Evolutionary conservation across 2,329 filamentous ascomycete species (phyloP), one percentile per base, ranked within the genome.

Genomic region (Fusarium musae): DNA sequence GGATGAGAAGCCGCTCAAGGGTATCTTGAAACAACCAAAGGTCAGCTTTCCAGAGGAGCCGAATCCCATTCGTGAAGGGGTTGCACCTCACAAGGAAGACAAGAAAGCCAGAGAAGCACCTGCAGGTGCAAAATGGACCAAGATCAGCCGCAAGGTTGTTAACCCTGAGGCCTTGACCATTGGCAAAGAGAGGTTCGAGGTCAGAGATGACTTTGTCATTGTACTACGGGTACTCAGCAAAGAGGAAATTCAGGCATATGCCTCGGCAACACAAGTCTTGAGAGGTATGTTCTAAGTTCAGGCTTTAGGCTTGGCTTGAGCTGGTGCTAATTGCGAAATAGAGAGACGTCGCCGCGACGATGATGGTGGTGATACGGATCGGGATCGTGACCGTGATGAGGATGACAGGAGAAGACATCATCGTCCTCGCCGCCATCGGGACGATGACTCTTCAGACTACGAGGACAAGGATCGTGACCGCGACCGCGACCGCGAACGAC

Each of bases 181-280:
- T 69, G 93, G 93, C n/a, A 93, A 96, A 77, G 95, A 98, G 84
- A 88, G 96, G 36, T 98, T 93, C 75, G 96, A 98, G 82, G 93
- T 97, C 77, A 90, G 95, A n/a, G 90, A 95, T 67, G 95, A 97
- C 78, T 97, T 95, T 81, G 95, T 98, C 66, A 97, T 98, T 80
- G 95, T 98, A 5, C 86, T 98, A 63, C 88, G 95, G 63, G 96
- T 98, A 12, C 82, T 98, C 79, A 93, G 90, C 53, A 93, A 93
- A 82, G 93, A 97, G 75, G 95, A 98, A 79, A 97, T 98, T 63
- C 93, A 97, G 82, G 91, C 90, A 39, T 95, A 97, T 79, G 94
- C 95, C 17, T 89, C 91, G 71, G 92, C 92, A 54, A 98, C 96
- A 15, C 90, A 92, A 73, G 90, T 94, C 78, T 89, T 98, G 69